Evolutionary conservation across 768 basidiomycete genomes (phyloP).

Genomic region (Lyophyllum atratum): DNA sequence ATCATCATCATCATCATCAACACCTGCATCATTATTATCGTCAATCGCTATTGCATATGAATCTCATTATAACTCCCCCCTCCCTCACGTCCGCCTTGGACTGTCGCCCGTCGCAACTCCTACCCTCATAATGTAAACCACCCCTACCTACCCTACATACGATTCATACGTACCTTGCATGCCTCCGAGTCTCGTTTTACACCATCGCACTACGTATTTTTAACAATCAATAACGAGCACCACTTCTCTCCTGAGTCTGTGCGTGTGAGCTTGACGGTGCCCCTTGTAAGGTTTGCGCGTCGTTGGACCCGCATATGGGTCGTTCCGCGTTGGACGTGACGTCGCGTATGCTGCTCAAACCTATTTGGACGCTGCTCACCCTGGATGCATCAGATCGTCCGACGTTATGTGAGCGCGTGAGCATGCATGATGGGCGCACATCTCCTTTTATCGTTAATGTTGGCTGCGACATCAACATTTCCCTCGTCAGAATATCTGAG

Average conservation of each 20-base stretch:
- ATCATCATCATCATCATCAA: conserved; percentile 11
- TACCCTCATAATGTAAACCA: conserved; percentile 12
- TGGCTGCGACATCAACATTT: background rate
- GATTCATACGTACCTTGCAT: conserved; percentile 9
- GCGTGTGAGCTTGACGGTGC: no score
- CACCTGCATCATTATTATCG: conserved; percentile 4
- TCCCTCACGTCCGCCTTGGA: background rate
- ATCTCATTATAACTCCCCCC: background rate
- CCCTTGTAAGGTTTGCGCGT: background rate
- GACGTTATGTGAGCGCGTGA: background rate
- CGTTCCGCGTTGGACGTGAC: background rate
- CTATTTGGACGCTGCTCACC: background rate
- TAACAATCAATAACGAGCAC: conserved; percentile 11
- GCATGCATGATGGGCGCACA: conserved; percentile 1
- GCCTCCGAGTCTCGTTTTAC: background rate
- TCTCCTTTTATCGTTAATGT: conserved; percentile 5
- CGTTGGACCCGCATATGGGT: background rate
- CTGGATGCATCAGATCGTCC: background rate
- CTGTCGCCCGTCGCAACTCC: background rate
- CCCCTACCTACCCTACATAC: conserved; percentile 2
- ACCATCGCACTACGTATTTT: conserved; percentile 10
- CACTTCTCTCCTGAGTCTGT: background rate
- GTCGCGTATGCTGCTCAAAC: background rate
- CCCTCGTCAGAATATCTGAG: background rate
- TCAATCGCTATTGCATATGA: conserved; percentile 8